phyloP scores from a whole-genome alignment of 23 red algal species.

The Gracilaria domingensis region DNA sequence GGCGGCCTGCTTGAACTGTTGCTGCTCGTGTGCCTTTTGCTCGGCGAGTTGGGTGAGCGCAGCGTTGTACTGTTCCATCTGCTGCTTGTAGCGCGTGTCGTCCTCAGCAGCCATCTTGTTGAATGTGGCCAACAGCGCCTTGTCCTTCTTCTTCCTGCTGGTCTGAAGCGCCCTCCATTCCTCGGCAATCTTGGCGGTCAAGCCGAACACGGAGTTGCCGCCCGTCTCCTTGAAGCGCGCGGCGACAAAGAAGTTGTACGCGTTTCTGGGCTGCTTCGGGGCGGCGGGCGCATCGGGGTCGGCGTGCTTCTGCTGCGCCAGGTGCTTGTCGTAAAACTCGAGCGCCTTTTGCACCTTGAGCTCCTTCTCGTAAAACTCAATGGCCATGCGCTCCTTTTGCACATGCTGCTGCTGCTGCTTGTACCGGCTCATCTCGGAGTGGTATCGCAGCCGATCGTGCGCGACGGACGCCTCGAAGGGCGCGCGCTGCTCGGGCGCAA shows the following conservation, averaged over 20 bases:
- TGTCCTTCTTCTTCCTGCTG: constrained; percentile 53
- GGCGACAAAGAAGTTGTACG: constrained; percentile 54
- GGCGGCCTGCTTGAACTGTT: constrained; percentile 31
- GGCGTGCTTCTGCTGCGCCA: not conserved
- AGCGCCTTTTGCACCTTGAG: not conserved
- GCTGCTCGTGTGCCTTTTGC: not conserved
- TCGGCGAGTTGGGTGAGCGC: not conserved
- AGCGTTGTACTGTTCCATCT: constrained; percentile 38
- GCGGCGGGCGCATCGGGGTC: not conserved
- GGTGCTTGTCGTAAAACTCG: not conserved
- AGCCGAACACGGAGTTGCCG: not conserved
- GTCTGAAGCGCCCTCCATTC: constrained; percentile 34
- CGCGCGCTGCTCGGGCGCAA: not conserved
- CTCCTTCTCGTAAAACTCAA: constrained; percentile 33
- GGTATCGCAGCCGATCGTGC: constrained; percentile 32
- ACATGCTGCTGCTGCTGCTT: not conserved
- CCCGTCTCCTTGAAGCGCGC: constrained; percentile 13
- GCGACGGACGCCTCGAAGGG: constrained; percentile 1
- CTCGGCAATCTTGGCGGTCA: constrained; percentile 19
- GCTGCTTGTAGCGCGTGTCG: not conserved
- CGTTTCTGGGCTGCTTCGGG: constrained; percentile 40
- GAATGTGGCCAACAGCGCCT: constrained; percentile 5
- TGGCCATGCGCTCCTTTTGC: constrained; percentile 37
- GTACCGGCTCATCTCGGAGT: constrained; percentile 2
- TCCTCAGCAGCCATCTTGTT: constrained; percentile 33